Evolutionary conservation across 257 asterid genomes (phyloP).

Genomic region (Nemophila menziesii): DNA sequence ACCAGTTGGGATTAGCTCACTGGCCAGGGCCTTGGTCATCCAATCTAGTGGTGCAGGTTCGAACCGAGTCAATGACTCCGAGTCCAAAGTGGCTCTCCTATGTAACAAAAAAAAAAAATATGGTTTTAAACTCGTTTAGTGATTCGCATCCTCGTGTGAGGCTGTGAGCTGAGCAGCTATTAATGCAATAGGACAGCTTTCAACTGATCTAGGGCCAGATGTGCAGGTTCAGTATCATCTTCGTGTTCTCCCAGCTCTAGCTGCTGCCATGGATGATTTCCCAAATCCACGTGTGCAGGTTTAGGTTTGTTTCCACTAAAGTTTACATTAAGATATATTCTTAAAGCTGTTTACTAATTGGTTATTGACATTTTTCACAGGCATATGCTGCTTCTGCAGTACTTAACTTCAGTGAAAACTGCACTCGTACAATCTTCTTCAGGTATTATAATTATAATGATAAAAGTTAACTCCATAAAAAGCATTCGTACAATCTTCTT

Average conservation of each 20-base stretch:
- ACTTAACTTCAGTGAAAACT: slow-evolving; percentile 85
- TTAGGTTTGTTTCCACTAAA: slow-evolving; percentile 7
- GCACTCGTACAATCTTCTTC: slow-evolving; percentile 86
- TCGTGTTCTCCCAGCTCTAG: slow-evolving; percentile 68
- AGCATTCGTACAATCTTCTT: neutral
- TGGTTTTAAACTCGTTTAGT: slow-evolving; percentile 91
- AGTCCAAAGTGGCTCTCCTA: too few relatives aligned
- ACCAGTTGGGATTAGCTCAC: too few relatives aligned
- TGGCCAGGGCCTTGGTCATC: too few relatives aligned
- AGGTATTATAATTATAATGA: slow-evolving; percentile 36
- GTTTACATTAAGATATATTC: too few relatives aligned
- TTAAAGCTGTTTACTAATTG: slow-evolving; percentile 2
- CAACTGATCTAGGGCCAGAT: slow-evolving; percentile 98
- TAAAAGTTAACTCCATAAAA: neutral
- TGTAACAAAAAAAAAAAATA: too few relatives aligned
- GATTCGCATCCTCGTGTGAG: slow-evolving; percentile 92
- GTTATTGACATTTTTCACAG: slow-evolving; percentile 28
- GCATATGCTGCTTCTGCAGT: slow-evolving; percentile 98
- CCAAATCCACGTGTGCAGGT: slow-evolving; percentile 98
- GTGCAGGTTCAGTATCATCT: slow-evolving; percentile 82
- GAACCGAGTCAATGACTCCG: too few relatives aligned
- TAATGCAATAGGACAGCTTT: slow-evolving; percentile 94
- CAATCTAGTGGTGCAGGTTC: too few relatives aligned
- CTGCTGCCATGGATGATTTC: slow-evolving; percentile 82
- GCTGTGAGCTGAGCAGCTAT: slow-evolving; percentile 99